phyloP scores from a whole-genome alignment of 1,284 basidiomycete genomes.

The Malassezia psittaci region DNA sequence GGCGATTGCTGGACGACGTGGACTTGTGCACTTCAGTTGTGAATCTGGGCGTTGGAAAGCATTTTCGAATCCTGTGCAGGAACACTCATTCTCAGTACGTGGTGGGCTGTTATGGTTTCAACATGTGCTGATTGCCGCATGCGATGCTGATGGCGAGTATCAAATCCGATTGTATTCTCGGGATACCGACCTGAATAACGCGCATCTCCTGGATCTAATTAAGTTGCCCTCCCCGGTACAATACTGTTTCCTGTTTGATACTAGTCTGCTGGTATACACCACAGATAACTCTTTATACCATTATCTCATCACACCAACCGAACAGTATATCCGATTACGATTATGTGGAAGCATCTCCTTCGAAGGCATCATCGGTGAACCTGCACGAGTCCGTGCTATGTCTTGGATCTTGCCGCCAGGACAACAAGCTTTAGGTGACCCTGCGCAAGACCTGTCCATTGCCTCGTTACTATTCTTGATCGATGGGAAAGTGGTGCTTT shows the following conservation, averaged over 20 bases:
- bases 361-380: slow-evolving; percentile 74
- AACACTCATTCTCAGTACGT: slow-evolving; percentile 73
- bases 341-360: slow-evolving; percentile 92
- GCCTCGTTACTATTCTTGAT: slow-evolving; percentile 95
- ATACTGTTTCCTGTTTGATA: slow-evolving; percentile 69
- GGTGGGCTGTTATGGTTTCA: slow-evolving; percentile 96
- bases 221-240: slow-evolving; percentile 55
- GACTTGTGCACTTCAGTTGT: slow-evolving; percentile 85
- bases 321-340: slow-evolving; percentile 67
- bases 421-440: slow-evolving; percentile 89
- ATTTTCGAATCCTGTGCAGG: slow-evolving; percentile 73
- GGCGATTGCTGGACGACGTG: slow-evolving; percentile 82
- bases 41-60: slow-evolving; percentile 90
- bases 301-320: slow-evolving; percentile 77
- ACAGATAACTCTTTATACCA: slow-evolving; percentile 90
- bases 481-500: slow-evolving; percentile 77
- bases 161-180: slow-evolving; percentile 82
- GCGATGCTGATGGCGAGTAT: slow-evolving; percentile 50
- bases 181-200: slow-evolving; percentile 76
- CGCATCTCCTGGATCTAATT: slow-evolving; percentile 74
- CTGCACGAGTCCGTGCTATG: slow-evolving; percentile 73
- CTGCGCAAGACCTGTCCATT: slow-evolving; percentile 78
- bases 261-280: slow-evolving; percentile 91
- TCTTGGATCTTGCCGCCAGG: slow-evolving; percentile 93
- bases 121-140: slow-evolving; percentile 79